Conservation (phyloP, 805 yeast species). For the Nakazawaea wickerhamii region DNA sequence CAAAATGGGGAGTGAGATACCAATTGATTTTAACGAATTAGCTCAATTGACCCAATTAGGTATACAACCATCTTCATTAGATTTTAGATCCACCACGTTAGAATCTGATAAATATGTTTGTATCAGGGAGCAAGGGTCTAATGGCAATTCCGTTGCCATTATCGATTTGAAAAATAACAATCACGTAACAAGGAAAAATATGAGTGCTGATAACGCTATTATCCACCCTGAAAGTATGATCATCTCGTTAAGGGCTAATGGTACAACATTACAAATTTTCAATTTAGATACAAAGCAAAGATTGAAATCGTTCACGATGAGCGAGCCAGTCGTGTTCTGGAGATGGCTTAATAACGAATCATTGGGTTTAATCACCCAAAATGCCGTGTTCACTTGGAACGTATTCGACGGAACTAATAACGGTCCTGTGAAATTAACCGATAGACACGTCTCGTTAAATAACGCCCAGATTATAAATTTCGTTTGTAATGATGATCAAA, state of each 20-base stretch:
- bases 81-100: slow-evolving; percentile 89
- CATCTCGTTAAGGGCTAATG: slow-evolving; percentile 91
- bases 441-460: slow-evolving; percentile 73
- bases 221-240: slow-evolving; percentile 90
- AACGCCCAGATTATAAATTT: slow-evolving; percentile 88
- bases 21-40: slow-evolving; percentile 95
- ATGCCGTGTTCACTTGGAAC: slow-evolving; percentile 74
- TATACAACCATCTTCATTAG: slow-evolving; percentile 77
- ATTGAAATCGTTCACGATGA: slow-evolving; percentile 78
- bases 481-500: slow-evolving; percentile 69
- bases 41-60: slow-evolving; percentile 84
- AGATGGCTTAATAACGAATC: slow-evolving; percentile 75
- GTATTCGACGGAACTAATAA: slow-evolving; percentile 74
- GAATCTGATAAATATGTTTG: slow-evolving; percentile 92
- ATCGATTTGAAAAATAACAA: slow-evolving; percentile 78
- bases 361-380: slow-evolving; percentile 80
- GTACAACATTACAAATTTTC: slow-evolving; percentile 92
- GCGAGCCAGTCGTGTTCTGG: slow-evolving; percentile 93
- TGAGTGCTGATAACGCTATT: slow-evolving; percentile 97
- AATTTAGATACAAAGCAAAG: slow-evolving; percentile 84
- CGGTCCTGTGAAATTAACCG: slow-evolving; percentile 78
- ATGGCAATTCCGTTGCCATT: slow-evolving; percentile 89
- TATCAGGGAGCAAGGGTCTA: slow-evolving; percentile 55
- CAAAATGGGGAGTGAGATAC: slow-evolving; percentile 53
- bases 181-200: slow-evolving; percentile 79